Evolutionary conservation across 2,329 filamentous ascomycete species (phyloP).

Genomic region (Setomelanomma holmii): DNA sequence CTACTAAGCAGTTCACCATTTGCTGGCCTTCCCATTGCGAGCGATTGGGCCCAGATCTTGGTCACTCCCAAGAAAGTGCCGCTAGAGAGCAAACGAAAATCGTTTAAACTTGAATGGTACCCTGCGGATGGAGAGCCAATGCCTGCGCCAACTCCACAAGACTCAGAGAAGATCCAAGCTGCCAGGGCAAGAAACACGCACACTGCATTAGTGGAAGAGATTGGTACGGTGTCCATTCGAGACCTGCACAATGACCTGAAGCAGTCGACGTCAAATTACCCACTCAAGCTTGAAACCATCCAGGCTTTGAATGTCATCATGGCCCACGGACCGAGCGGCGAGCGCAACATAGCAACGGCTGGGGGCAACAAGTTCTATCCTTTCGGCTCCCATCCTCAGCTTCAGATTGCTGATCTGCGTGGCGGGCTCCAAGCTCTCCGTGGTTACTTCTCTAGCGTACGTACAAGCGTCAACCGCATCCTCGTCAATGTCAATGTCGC

Average conservation of each 20-base stretch:
- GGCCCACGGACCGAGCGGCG: slow-evolving; percentile 55
- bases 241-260: slow-evolving; percentile 56
- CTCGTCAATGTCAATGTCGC: slow-evolving; percentile 70
- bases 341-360: slow-evolving; percentile 52
- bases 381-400: slow-evolving; percentile 54
- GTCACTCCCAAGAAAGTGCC: slow-evolving; percentile 33
- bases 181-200: slow-evolving; percentile 28
- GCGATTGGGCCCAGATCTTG: slow-evolving; percentile 48
- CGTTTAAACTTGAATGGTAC: slow-evolving; percentile 36
- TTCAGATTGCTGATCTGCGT: slow-evolving; percentile 52
- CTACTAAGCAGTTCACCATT: slow-evolving; percentile 49
- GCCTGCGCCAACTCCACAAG: slow-evolving; percentile 18
- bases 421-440: slow-evolving; percentile 63
- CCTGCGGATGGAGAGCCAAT: slow-evolving; percentile 34
- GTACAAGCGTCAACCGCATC: slow-evolving; percentile 64
- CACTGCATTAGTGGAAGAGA: slow-evolving; percentile 25
- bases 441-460: slow-evolving; percentile 69
- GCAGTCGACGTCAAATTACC: slow-evolving; percentile 51
- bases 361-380: slow-evolving; percentile 58
- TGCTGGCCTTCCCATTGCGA: slow-evolving; percentile 38
- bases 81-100: slow-evolving; percentile 17
- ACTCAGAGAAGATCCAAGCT: slow-evolving; percentile 17
- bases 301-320: slow-evolving; percentile 67
- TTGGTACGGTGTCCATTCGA: slow-evolving; percentile 32
- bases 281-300: slow-evolving; percentile 58